Conservation (phyloP, 805 yeast species). For the Monosporozyma aerobia region DNA sequence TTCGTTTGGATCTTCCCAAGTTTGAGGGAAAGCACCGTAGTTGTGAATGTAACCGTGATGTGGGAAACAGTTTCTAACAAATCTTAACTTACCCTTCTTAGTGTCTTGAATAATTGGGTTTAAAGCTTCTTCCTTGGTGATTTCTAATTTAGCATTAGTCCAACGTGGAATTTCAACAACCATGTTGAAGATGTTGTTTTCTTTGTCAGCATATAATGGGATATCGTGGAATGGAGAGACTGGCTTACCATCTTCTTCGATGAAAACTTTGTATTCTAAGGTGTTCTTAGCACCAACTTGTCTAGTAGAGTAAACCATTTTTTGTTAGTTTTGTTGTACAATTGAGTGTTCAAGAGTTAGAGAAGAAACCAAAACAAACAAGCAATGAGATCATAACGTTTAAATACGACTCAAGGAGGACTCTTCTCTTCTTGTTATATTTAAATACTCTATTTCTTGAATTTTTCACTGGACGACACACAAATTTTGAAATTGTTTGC, state of each 20-base stretch:
- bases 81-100: conserved; percentile 93
- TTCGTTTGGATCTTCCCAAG: conserved; percentile 69
- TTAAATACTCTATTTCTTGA: background rate
- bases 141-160: conserved; percentile 96
- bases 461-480: background rate
- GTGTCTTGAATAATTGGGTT: conserved; percentile 97
- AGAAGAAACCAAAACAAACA: background rate
- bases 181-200: conserved; percentile 79
- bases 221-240: conserved; percentile 93
- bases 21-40: conserved; percentile 97
- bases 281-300: conserved; percentile 95
- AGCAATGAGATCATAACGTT: background rate
- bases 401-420: background rate
- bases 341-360: background rate
- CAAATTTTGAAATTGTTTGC: background rate
- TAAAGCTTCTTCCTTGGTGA: conserved; percentile 69
- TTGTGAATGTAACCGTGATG: conserved; percentile 98
- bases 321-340: background rate
- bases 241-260: conserved; percentile 89
- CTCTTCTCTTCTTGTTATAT: background rate
- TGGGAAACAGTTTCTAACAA: conserved; percentile 96
- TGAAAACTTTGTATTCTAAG: conserved; percentile 81
- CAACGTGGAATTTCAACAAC: conserved; percentile 97
- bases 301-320: conserved; percentile 78
- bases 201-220: conserved; percentile 88